Evolutionary conservation across 1,139 yeast genomes (phyloP), one percentile per base, ranked within the genome.

Genomic region (Candida sp.): DNA sequence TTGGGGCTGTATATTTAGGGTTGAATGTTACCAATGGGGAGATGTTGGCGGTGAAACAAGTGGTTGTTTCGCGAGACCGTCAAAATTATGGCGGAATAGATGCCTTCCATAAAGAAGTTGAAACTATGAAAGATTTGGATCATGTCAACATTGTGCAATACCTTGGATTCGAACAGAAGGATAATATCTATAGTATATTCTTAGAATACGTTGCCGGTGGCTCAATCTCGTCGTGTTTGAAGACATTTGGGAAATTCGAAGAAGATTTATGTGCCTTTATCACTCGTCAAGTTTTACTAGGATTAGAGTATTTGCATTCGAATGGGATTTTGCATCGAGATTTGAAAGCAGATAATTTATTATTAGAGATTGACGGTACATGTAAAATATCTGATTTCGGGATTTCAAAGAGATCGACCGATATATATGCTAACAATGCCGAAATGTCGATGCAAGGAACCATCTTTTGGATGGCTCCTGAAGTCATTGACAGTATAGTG

Each of bases 391-490:
- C 97, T 7, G 99, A 95, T 63, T 95, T 95, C 69, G 99, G 99
- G 35, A 95, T 95, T 45, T 90, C 98, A 39, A 91, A 90, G 58
- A 80, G 84, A 43, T 87, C 96, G 0, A 78, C 81, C 49, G 93
- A 93, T 59, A 88, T 93, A 35, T 93, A 93, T 61, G 84, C 87
- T 22, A 91, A 93, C 58, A 84, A 88, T 55, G 91, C 97, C 2
- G 97, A 89, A 46, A 88, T 91, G 96, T 91, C 98, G 11, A 87
- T 86, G 93, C 97, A 95, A 64, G 99, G 99, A 21, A 91, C 99
- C 0, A 91, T 95, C 2, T 95, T 91, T 61, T 95, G 99, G 99
- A 95, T 95, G 99, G 99, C 99, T 0, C 99, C 99, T 0, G 99
- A 95, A 61, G 97, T 95, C 48, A 90, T 95, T 45, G 89, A 87